phyloP scores from a whole-genome alignment of 768 basidiomycete genomes.

The Mycena capillaripes region DNA sequence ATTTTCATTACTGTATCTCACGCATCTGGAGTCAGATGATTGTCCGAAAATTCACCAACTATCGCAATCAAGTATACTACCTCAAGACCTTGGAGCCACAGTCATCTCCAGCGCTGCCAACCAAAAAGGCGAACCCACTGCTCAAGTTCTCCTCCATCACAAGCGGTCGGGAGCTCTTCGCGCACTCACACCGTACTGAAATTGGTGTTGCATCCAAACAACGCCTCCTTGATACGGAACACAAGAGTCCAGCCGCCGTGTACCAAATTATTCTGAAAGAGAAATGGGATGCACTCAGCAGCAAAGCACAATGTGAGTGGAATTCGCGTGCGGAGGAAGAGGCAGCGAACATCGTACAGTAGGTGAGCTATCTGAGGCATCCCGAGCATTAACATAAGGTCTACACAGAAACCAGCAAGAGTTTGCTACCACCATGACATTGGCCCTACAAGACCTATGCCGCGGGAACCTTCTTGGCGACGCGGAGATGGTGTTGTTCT shows the following conservation, averaged over 20 bases:
- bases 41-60: constrained; percentile 9
- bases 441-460: constrained; percentile 9
- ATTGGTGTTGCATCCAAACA: background rate
- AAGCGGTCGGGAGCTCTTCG: background rate
- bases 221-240: background rate
- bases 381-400: too few species aligned
- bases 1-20: background rate
- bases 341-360: constrained; percentile 1
- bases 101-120: too few species aligned
- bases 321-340: background rate
- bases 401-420: constrained; percentile 1
- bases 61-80: constrained; percentile 5
- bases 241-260: constrained; percentile 3
- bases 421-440: background rate
- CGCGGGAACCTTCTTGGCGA: constrained; percentile 3
- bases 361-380: background rate
- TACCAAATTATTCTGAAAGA: constrained; percentile 20
- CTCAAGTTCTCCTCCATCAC: constrained; percentile 1
- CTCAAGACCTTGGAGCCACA: background rate
- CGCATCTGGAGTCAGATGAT: background rate
- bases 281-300: constrained; percentile 5
- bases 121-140: background rate
- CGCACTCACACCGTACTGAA: background rate
- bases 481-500: constrained; percentile 25
- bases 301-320: background rate